Evolutionary conservation across 495 filamentous ascomycete species (phyloP).

Genomic region (Neurospora terricola): DNA sequence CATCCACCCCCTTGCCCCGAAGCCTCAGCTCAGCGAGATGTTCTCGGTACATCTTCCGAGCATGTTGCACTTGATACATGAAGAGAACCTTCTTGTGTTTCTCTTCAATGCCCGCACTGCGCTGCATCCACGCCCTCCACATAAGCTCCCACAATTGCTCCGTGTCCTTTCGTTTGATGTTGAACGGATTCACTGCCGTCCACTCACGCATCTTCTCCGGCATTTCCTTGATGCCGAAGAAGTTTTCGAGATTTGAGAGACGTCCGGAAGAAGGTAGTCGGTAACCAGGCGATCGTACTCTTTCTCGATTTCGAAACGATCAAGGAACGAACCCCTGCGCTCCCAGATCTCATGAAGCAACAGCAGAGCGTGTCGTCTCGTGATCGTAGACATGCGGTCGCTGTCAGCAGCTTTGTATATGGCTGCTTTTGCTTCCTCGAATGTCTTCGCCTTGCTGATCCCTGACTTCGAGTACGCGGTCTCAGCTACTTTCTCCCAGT

Average conservation of each 20-base stretch:
- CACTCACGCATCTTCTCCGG: not conserved
- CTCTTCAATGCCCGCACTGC: not conserved
- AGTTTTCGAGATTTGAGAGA: not conserved
- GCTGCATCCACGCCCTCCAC: not conserved
- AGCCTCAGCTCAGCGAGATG: not conserved
- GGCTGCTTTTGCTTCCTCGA: not conserved
- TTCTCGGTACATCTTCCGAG: not conserved
- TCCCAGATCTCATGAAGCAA: not conserved
- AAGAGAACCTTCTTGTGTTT: not conserved
- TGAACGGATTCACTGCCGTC: not conserved
- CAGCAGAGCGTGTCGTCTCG: not conserved
- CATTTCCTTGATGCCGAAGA: not conserved
- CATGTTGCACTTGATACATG: not conserved
- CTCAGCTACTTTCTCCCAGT: not conserved
- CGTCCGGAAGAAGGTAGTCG: not conserved
- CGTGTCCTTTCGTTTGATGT: not conserved
- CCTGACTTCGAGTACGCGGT: not conserved
- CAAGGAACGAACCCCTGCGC: not conserved
- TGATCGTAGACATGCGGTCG: not conserved
- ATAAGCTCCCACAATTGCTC: not conserved
- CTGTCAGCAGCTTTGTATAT: not conserved
- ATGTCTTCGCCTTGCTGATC: not conserved
- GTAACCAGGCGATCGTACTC: not conserved
- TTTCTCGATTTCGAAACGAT: not conserved
- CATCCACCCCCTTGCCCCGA: not conserved